Evolutionary conservation across 176 grass and related monocot species (phyloP).

Genomic region (Avena sativa): DNA sequence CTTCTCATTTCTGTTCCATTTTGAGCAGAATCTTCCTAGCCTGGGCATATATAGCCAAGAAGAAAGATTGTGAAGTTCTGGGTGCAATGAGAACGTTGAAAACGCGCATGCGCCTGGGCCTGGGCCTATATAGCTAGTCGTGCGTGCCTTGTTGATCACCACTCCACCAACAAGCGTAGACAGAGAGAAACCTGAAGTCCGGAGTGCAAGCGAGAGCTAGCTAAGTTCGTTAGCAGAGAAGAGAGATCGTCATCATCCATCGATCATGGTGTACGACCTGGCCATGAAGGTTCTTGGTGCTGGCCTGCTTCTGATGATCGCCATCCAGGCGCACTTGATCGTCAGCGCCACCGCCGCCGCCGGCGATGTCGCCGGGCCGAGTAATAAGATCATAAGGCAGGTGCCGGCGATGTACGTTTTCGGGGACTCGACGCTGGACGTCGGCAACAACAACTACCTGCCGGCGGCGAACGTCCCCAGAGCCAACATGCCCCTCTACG

Average conservation of each 20-base stretch:
- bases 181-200: not conserved
- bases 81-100: too few relatives aligned
- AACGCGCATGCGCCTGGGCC: too few relatives aligned
- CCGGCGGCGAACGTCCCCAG: slow-evolving; percentile 23
- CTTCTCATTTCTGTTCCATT: too few relatives aligned
- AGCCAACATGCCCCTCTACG: slow-evolving; percentile 50
- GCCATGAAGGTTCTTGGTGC: not conserved
- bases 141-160: not conserved
- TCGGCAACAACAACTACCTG: slow-evolving; percentile 60
- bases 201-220: not conserved
- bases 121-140: too few relatives aligned
- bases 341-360: not conserved
- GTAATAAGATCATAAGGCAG: not conserved
- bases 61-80: too few relatives aligned
- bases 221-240: not conserved
- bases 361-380: not conserved
- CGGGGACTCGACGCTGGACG: slow-evolving; percentile 54
- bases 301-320: not conserved
- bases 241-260: not conserved
- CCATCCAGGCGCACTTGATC: not conserved
- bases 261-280: not conserved
- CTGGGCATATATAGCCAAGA: too few relatives aligned
- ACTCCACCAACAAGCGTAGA: not conserved
- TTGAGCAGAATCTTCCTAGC: too few relatives aligned
- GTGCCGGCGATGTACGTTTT: slow-evolving; percentile 54